Base-by-base conservation (phyloP, 1,139 yeast genomes). In the Diutina sp. region DNA sequence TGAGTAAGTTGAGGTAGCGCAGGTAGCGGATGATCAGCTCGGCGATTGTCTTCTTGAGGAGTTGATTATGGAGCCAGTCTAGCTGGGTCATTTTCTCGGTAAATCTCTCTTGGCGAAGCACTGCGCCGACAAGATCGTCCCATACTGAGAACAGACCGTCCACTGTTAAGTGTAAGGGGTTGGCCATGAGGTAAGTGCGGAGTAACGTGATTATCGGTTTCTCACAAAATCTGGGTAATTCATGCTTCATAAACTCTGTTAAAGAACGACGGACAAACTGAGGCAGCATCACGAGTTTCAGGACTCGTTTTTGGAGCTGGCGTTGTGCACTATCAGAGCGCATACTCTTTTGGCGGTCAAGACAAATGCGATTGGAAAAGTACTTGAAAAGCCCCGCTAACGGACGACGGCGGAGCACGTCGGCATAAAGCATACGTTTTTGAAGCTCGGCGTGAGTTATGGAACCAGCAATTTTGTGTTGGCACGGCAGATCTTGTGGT, bases 71-170 rank as follows among this genome's bases (percentile, higher is more conserved):
- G 6, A 72, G 57, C 73, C 73, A 71, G 57, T 71, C 66, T 7
- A 69, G 57, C 5, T 61, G 58, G 54, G 66, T 67, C 67, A 74
- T 71, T 56, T 69, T 69, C 29, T 62, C 66, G 9, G 67, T 64
- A 58, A 73, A 74, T 21, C 64, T 57, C 53, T 68, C 68, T 59
- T 74, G 77, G 16, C 72, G 63, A n/a, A 64, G 29, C 9, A 72
- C 69, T 55, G 71, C 67, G 0, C 69, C 70, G 8, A 69, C 72
- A 51, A 74, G 62, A 58, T 72, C 72, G 56, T 67, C 70, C 48
- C 64, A 65, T 55, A 66, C 60, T 30, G 59, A 60, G 28, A 64
- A 58, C 1, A 62, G 58, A 3, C 62, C 57, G 4, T 58, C 58
- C 5, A 65, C 60, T 1, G 71, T 65, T 6, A 61, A 55, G 46